Base-by-base conservation (phyloP, 2,329 filamentous ascomycete species). In the Sarocladiaceae sp. region DNA sequence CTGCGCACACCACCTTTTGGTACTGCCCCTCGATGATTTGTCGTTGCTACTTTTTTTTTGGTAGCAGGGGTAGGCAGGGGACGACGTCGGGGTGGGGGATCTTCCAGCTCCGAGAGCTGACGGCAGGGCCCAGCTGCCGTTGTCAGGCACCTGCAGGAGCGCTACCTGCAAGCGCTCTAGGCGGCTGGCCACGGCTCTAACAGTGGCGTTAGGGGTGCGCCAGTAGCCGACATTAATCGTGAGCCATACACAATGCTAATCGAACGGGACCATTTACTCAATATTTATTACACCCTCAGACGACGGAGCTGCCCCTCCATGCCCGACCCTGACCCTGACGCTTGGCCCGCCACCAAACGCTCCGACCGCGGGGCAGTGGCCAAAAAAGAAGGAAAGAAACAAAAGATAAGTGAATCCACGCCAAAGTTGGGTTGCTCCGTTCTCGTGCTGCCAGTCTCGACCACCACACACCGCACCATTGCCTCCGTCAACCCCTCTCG, bases 11-110 rank as follows among this genome's bases (percentile, higher is more conserved):
- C 44, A 48, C 44, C 47, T 49, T 35, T 49, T 33, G 31, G 26
- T n/a, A 4, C 46, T 50, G 47, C 47, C 47, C 47, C 47, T 50
- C 47, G 47, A 50, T 50, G 47, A 50, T 35, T 50, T 37, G 29
- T 50, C 20, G 47, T 36, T 37, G 29, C 47, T 50, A 50, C 47
- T 25, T 26, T 50, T 50, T 50, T 50, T 50, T 37, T 37, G 10
- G 47, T 17, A 26, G 28, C 31, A 26, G 29, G 4, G 23, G 37
- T 17, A 42, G 13, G 8, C 13, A 23, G 44, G 26, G 28, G 15
- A 25, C 26, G 20, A 20, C 47, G 31, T 36, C 47, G 29, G 33
- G 47, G 15, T 13, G 18, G 29, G 47, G 47, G 33, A 37, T 50
- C 47, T 50, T 50, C 47, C 47, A 50, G 29, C 47, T 50, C 33